Evolutionary conservation across 2,329 filamentous ascomycete species (phyloP).

Genomic region (Colletotrichum sp.): DNA sequence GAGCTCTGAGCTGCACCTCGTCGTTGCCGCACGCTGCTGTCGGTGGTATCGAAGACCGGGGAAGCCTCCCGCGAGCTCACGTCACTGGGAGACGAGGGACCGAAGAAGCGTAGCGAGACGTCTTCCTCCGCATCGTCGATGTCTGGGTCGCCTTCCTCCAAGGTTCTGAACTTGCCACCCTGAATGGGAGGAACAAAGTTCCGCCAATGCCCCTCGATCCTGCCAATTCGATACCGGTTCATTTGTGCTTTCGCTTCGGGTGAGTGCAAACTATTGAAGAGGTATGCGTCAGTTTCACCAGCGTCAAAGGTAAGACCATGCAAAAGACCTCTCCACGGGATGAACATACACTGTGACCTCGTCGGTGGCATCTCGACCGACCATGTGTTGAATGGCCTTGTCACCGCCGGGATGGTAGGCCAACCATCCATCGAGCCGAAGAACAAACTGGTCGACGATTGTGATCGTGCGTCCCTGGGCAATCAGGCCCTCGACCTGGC

Average conservation of each 20-base stretch:
- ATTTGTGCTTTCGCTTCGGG: constrained; percentile 76
- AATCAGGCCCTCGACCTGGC: constrained; percentile 80
- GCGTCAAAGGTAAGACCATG: neutral
- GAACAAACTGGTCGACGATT: constrained; percentile 79
- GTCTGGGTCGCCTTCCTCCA: constrained; percentile 27
- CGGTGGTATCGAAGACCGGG: constrained; percentile 52
- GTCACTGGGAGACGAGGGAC: constrained; percentile 49
- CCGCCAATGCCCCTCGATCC: constrained; percentile 79
- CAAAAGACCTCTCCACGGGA: neutral
- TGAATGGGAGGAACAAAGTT: constrained; percentile 94
- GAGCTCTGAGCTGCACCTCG: neutral
- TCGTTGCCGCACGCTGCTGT: constrained; percentile 35
- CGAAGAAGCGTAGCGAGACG: constrained; percentile 15
- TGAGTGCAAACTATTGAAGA: constrained; percentile 75
- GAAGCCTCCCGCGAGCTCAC: constrained; percentile 59
- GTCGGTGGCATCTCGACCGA: constrained; percentile 91
- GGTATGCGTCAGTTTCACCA: neutral
- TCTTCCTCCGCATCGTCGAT: constrained; percentile 37
- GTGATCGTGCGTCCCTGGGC: constrained; percentile 81
- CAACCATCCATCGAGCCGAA: constrained; percentile 90
- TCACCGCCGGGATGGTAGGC: constrained; percentile 91
- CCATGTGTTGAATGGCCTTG: constrained; percentile 90
- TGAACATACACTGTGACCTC: constrained; percentile 83
- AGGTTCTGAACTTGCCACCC: constrained; percentile 75
- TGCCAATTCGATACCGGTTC: constrained; percentile 83